Conservation (phyloP, 257 asterid genomes). For the Fraxinus quadrangulata region DNA sequence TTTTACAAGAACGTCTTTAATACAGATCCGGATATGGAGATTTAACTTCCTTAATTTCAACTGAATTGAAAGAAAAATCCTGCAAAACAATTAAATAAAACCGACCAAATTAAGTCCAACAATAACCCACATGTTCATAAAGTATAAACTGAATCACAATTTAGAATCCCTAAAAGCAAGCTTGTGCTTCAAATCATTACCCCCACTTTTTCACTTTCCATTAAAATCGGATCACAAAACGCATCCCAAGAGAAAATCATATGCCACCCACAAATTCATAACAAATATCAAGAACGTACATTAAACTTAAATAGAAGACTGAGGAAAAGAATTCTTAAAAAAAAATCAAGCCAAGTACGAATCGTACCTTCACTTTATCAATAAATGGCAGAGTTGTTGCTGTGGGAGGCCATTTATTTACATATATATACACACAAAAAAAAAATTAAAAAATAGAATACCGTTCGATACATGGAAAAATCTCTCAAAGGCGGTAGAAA, state of each 20-base stretch:
- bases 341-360: neutral
- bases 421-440: too few relatives aligned
- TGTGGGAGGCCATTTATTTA: neutral
- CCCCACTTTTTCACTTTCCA: slow-evolving; percentile 33
- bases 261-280: too few relatives aligned
- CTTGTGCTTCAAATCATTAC: slow-evolving; percentile 32
- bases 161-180: slow-evolving; percentile 20
- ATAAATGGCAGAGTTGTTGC: neutral
- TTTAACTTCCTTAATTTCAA: slow-evolving; percentile 29
- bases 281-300: neutral
- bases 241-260: too few relatives aligned
- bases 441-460: too few relatives aligned
- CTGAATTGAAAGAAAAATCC: slow-evolving; percentile 42
- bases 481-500: too few relatives aligned
- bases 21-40: slow-evolving; percentile 31
- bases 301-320: neutral
- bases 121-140: slow-evolving; percentile 24
- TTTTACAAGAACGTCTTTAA: slow-evolving; percentile 18
- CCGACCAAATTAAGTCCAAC: slow-evolving; percentile 34
- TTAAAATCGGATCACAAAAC: slow-evolving; percentile 22
- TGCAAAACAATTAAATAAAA: slow-evolving; percentile 40
- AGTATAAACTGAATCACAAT: slow-evolving; percentile 10
- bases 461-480: too few relatives aligned
- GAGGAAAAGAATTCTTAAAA: neutral
- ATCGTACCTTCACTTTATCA: neutral